Conservation (phyloP, 805 yeast species). For the Kuraishia hungarica region DNA sequence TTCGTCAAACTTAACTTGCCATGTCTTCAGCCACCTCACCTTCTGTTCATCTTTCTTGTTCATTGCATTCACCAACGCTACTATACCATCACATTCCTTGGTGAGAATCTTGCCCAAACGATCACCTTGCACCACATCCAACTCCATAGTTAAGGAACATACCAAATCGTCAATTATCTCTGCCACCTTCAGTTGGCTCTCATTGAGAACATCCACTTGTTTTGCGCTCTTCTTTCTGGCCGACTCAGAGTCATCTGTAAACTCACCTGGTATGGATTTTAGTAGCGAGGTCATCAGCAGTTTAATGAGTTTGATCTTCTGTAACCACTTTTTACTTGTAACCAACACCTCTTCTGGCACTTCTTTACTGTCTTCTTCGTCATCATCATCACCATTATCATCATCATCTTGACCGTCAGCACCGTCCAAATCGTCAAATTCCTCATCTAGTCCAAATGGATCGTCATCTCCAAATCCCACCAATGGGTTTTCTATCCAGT, state of each 20-base stretch:
- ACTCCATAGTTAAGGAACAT: conserved; percentile 42
- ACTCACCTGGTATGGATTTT: conserved; percentile 42
- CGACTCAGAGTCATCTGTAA: conserved; percentile 6
- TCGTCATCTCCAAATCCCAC: conserved; percentile 33
- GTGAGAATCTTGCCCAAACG: conserved; percentile 12
- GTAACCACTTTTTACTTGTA: conserved; percentile 40
- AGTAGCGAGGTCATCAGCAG: conserved; percentile 48
- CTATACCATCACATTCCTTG: conserved; percentile 18
- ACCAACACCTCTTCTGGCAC: conserved; percentile 21
- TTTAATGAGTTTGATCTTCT: conserved; percentile 47
- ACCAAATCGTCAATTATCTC: conserved; percentile 49
- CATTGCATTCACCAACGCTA: conserved; percentile 31
- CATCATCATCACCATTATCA: conserved; percentile 18
- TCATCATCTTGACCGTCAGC: no score
- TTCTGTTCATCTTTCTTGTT: conserved; percentile 44
- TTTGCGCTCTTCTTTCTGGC: conserved; percentile 22
- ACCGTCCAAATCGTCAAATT: conserved; percentile 9
- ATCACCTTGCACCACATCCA: conserved; percentile 28
- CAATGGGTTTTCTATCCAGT: conserved; percentile 60
- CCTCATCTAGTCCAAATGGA: conserved; percentile 37
- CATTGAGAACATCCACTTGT: conserved; percentile 38
- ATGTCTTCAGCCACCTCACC: conserved; percentile 48
- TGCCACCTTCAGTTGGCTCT: conserved; percentile 32
- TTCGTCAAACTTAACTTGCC: conserved; percentile 37
- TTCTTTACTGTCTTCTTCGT: conserved; percentile 10